Evolutionary conservation across 495 filamentous ascomycete genomes (phyloP), one percentile per base, ranked within the genome.

Genomic region (Aspergillus sclerotiicarbonarius): DNA sequence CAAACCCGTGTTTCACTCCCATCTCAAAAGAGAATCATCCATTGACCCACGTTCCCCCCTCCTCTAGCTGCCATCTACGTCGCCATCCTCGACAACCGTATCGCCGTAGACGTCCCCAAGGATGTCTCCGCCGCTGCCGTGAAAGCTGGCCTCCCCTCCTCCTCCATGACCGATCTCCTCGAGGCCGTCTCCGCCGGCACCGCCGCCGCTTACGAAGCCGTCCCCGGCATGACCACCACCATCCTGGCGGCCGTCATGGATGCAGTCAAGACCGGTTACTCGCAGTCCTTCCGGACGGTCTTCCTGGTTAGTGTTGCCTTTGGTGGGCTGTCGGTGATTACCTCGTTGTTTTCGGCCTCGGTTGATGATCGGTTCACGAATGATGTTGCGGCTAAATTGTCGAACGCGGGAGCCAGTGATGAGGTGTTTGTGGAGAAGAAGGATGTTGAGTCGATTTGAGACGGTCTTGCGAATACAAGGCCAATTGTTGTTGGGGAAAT

Each of bases 251-350:
- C 70, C 2, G 71, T 80, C 1, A 62, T 58, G 16, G 61, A 61
- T 2, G 73, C 75, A 18, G 48, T 71, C 1, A 71, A 67, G 31
- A 65, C 59, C 2, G 78, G 77, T 1, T 78, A 77, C 57, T 63
- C 76, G 8, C 57, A 73, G 39, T 69, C 71, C 2, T 80, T 80
- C 62, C 62, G 66, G 49, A 74, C 73, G 12, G 76, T 82, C 4
- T 83, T 77, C 49, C 72, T 76, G 18, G 72, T 74, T 3, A 78
- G 70, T 49, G 71, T 82, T 51, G 71, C 76, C 0, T 83, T 83
- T 55, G 72, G 74, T 18, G 70, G 63, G 12, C 57, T 79, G 32
- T 66, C 76, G 7, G 70, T 82, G 19, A 51, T 80, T 43, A 72
- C 72, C 12, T 70, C 76, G 8, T 60, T 71, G 15, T 72, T 78